These are phyloP conservation scores for Castanea sativa DNA, from an alignment of 306 rosid genomes.

Conservation along the genomic window DNA sequence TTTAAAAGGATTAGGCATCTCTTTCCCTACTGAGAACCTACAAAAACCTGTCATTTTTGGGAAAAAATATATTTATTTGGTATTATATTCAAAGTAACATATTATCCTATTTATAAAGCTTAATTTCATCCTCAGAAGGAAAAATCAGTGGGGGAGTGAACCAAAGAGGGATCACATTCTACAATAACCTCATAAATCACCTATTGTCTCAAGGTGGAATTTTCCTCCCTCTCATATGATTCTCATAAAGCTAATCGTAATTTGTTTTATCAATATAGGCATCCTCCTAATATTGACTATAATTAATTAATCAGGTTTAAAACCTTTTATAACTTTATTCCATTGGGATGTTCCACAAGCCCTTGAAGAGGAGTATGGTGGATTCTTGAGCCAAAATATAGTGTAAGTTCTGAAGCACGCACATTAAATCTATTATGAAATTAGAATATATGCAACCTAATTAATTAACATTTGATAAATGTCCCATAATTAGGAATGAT, in stretches of 20 bases:
- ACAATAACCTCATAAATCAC: slow-evolving; percentile 46
- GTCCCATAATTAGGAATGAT: slow-evolving; percentile 37
- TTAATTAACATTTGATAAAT: too few relatives aligned
- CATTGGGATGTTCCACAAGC: slow-evolving; percentile 63
- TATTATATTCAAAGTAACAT: too few relatives aligned
- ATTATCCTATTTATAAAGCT: not conserved
- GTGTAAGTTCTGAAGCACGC: slow-evolving; percentile 30
- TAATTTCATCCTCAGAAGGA: not conserved
- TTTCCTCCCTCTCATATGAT: not conserved
- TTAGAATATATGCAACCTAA: too few relatives aligned
- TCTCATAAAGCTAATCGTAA: not conserved
- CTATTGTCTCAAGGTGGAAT: slow-evolving; percentile 35
- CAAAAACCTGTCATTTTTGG: too few relatives aligned
- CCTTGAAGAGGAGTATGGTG: slow-evolving; percentile 52
- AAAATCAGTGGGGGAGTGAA: slow-evolving; percentile 17
- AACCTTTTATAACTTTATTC: slow-evolving; percentile 57
- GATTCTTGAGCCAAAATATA: slow-evolving; percentile 46
- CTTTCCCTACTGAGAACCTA: too few relatives aligned
- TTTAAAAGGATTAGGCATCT: too few relatives aligned
- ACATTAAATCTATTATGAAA: too few relatives aligned
- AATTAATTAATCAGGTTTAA: slow-evolving; percentile 16
- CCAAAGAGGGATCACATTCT: slow-evolving; percentile 40
- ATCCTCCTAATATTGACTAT: not conserved
- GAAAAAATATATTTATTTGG: too few relatives aligned
- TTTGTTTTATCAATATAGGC: not conserved